phyloP scores from a whole-genome alignment of 768 basidiomycete genomes.

The Porphyrellus cyaneotinctus region DNA sequence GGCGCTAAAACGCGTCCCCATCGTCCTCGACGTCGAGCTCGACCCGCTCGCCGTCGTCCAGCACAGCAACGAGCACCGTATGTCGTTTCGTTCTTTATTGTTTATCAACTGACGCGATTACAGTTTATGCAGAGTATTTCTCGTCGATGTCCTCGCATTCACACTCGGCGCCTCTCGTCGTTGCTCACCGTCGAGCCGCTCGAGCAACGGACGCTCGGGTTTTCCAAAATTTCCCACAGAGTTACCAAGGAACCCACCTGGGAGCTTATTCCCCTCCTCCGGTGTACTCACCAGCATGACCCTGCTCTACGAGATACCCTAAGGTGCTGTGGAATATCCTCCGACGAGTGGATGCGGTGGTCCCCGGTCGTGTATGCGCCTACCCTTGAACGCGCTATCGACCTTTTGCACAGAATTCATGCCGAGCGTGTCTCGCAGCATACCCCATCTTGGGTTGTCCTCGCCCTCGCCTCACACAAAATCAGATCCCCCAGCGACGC shows the following conservation, averaged over 20 bases:
- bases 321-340: constrained; percentile 29
- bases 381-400: constrained; percentile 33
- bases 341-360: constrained; percentile 41
- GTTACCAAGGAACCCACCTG: constrained; percentile 41
- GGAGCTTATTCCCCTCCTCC: constrained; percentile 37
- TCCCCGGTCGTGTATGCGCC: constrained; percentile 32
- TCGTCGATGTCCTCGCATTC: constrained; percentile 1
- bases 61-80: constrained; percentile 1
- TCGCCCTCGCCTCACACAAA: constrained; percentile 47
- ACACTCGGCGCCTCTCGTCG: constrained; percentile 14
- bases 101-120: constrained; percentile 2
- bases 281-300: constrained; percentile 7
- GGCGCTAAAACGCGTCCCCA: constrained; percentile 22
- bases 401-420: constrained; percentile 12
- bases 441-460: constrained; percentile 52
- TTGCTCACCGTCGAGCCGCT: constrained; percentile 23
- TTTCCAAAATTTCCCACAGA: constrained; percentile 33
- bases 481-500: constrained; percentile 46
- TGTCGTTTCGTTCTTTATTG: not conserved
- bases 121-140: constrained; percentile 22
- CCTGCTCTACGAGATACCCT: constrained; percentile 23
- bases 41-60: not conserved
- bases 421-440: not conserved
- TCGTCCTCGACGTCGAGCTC: constrained; percentile 4
- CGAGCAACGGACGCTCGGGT: constrained; percentile 18